A percentile compares a stretch with the other conserved stretches of the same genome.
These are phyloP conservation scores for Mortierella sp. DNA, from an alignment of 371 early-diverging fungal genomes.

Conservation along the genomic window DNA sequence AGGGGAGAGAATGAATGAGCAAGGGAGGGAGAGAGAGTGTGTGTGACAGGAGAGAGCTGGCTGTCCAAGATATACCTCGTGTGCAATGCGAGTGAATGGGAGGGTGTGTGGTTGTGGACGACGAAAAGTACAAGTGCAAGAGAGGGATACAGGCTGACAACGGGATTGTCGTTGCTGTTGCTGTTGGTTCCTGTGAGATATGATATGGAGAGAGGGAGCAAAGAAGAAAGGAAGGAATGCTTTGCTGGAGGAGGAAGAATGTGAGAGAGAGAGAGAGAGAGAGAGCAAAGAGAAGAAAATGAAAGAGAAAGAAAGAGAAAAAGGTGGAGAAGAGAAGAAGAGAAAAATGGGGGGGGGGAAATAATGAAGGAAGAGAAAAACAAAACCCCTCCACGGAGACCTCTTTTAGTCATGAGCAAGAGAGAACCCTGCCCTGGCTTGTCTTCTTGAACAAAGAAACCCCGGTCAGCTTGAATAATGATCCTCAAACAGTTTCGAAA, in stretches of 20 bases:
- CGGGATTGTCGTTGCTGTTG: not conserved
- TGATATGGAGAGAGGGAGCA: not conserved
- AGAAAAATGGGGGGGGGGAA: not conserved
- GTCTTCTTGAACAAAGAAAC: not conserved
- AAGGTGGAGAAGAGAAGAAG: not conserved
- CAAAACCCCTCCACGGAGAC: not conserved
- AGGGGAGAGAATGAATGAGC: too few relatives aligned
- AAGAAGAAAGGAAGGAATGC: slow-evolving; percentile 14
- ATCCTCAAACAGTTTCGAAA: slow-evolving; percentile 42
- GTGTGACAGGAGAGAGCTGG: not conserved
- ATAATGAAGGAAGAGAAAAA: slow-evolving; percentile 2
- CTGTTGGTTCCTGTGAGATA: not conserved
- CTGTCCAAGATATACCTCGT: not conserved
- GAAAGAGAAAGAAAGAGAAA: not conserved
- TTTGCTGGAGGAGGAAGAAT: slow-evolving; percentile 2
- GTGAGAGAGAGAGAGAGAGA: not conserved
- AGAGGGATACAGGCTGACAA: not conserved
- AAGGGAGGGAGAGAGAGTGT: slow-evolving; percentile 8
- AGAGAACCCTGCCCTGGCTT: slow-evolving; percentile 11
- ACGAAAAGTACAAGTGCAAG: not conserved
- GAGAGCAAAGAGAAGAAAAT: not conserved
- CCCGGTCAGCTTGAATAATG: not conserved
- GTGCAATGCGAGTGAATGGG: not conserved
- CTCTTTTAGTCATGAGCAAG: not conserved
- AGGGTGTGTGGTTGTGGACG: not conserved